These are phyloP conservation scores for Dothidotthia symphoricarpi DNA, from an alignment of 2,329 filamentous ascomycete genomes.

Conservation along the genomic window DNA sequence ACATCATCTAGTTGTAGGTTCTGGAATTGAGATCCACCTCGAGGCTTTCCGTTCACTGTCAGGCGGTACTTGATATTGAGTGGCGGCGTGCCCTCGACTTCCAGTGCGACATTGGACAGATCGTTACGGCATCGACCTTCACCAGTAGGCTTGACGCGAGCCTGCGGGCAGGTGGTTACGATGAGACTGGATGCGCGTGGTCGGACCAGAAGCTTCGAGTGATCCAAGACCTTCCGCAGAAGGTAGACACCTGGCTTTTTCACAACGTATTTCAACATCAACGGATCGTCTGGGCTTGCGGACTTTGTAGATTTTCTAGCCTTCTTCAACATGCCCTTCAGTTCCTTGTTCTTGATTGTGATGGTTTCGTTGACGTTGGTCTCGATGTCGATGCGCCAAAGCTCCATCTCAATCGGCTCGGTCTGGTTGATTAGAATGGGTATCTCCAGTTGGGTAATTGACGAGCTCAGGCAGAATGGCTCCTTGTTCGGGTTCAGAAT, in stretches of 20 bases:
- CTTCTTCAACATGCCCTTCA: slow-evolving; percentile 72
- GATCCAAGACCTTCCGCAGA: slow-evolving; percentile 80
- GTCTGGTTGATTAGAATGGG: slow-evolving; percentile 95
- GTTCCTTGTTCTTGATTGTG: slow-evolving; percentile 68
- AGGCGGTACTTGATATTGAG: slow-evolving; percentile 91
- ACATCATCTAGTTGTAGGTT: slow-evolving; percentile 89
- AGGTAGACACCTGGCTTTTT: slow-evolving; percentile 88
- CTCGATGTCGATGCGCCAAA: slow-evolving; percentile 83
- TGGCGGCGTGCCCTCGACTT: slow-evolving; percentile 85
- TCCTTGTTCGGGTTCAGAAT: slow-evolving; percentile 77
- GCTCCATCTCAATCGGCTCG: slow-evolving; percentile 79
- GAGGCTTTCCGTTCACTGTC: slow-evolving; percentile 77
- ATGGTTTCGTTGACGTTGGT: slow-evolving; percentile 78
- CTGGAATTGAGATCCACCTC: slow-evolving; percentile 79
- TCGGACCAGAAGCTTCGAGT: slow-evolving; percentile 91
- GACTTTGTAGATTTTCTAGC: slow-evolving; percentile 58
- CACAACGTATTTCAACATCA: slow-evolving; percentile 69
- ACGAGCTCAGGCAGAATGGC: slow-evolving; percentile 76
- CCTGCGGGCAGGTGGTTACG: slow-evolving; percentile 81
- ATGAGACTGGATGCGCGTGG: slow-evolving; percentile 72
- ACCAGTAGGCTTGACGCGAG: slow-evolving; percentile 64
- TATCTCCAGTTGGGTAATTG: slow-evolving; percentile 61
- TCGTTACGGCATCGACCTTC: slow-evolving; percentile 79
- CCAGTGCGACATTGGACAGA: slow-evolving; percentile 77
- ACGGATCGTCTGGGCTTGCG: slow-evolving; percentile 54